Evolutionary conservation across 83 land plant species (phyloP), one percentile per base, ranked within the genome.

Genomic region (Diphasiastrum complanatum): DNA sequence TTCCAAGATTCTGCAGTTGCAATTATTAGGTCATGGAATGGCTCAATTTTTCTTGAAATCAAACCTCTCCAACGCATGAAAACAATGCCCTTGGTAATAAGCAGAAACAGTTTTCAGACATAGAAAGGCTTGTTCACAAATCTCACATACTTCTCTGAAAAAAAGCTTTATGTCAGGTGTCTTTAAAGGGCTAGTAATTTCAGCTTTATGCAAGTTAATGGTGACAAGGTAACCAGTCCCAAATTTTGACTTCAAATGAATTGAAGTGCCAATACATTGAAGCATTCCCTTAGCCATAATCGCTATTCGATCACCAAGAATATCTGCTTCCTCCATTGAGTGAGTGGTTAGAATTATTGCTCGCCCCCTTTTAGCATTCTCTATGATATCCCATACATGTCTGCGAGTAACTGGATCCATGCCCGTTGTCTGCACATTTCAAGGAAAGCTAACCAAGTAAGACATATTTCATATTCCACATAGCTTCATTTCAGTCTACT

Each of bases 271-370:
- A 55, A 89, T 79, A 73, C 96, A 89, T 16, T 82, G 87, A 3
- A 89, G 70, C 40, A 67, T 78, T 49, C 96, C 96, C 70, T 76
- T 83, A 24, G 86, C 87, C 86, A 89, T 82, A 36, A 89, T 89
- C 46, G 82, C 96, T 43, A 89, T 81, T 3, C 96, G 82, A 51
- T 89, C 96, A 74, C 96, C 63, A 43, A 89, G 60, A 41, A 83
- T 77, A 59, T 89, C 96, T 57, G 96, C 96, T 73, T 89, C 96
- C 76, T 89, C 96, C 96, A 89, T 89, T 2, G 96, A 89, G 64
- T 89, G 96, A 2, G 96, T 89, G 19, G 96, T 89, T 57, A 89
- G 54, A 40, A 89, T 47, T 36, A 89, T 85, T 38, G 96, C 91
- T 14, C 96, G 81, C 1, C 85, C 87, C 56, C 79, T 78, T 76